Evolutionary conservation across 768 basidiomycete species (phyloP).

Genomic region (Zangia roseola): DNA sequence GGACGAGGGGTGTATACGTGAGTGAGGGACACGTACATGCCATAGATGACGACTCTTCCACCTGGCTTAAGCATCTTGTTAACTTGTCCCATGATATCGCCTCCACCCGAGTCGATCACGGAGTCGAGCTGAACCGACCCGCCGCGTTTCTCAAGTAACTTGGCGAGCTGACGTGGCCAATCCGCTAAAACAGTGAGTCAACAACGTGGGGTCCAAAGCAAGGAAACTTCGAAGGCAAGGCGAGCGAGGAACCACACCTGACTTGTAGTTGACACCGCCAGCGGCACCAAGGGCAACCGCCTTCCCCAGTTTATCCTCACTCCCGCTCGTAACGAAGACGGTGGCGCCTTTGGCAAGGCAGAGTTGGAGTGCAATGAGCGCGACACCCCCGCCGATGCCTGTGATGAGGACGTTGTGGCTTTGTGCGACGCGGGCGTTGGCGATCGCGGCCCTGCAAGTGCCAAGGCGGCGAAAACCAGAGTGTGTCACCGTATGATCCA

Average conservation of each 20-base stretch:
- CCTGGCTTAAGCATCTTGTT: slow-evolving; percentile 53
- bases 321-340: slow-evolving; percentile 82
- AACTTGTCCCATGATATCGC: slow-evolving; percentile 54
- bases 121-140: slow-evolving; percentile 44
- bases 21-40: slow-evolving; percentile 45
- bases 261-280: slow-evolving; percentile 75
- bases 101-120: slow-evolving; percentile 71
- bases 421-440: slow-evolving; percentile 59
- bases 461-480: background rate
- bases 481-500: background rate
- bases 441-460: slow-evolving; percentile 54
- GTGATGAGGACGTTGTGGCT: slow-evolving; percentile 80
- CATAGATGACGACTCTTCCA: slow-evolving; percentile 61
- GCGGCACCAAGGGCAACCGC: slow-evolving; percentile 69
- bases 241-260: slow-evolving; percentile 40
- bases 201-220: background rate
- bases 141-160: slow-evolving; percentile 37
- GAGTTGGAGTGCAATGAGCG: slow-evolving; percentile 70
- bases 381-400: slow-evolving; percentile 84
- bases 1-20: background rate
- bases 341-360: slow-evolving; percentile 72
- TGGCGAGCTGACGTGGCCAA: slow-evolving; percentile 51
- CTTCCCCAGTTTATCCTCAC: slow-evolving; percentile 62
- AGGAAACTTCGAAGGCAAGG: background rate
- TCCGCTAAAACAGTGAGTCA: slow-evolving; percentile 33